Evolutionary conservation across 2,329 filamentous ascomycete species (phyloP).

Genomic region (Mariannaea sp.): DNA sequence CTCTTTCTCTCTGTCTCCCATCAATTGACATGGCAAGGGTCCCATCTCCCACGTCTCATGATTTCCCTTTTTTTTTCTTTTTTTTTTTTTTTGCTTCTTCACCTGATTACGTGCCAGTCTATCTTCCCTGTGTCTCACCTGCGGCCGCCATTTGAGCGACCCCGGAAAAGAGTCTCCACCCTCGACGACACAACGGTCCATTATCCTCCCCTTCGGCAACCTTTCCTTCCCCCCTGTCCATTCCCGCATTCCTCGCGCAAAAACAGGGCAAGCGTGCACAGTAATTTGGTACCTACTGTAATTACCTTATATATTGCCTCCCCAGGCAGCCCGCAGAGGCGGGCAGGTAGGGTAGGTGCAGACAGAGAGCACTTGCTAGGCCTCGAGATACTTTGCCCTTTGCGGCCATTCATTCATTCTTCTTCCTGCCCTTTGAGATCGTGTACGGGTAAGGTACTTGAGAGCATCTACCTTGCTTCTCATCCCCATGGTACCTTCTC

Average conservation of each 20-base stretch:
- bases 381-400: not conserved
- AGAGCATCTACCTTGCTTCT: too few species aligned
- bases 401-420: constrained; percentile 3
- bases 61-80: not conserved
- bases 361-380: not conserved
- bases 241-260: not conserved
- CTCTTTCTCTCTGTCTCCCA: not conserved
- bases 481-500: too few species aligned
- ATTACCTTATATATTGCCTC: not conserved
- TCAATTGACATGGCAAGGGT: not conserved
- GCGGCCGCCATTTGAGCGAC: constrained; percentile 8
- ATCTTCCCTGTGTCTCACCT: constrained; percentile 21
- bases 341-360: too few species aligned
- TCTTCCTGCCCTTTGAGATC: too few species aligned
- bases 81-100: not conserved
- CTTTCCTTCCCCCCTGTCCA: constrained; percentile 2
- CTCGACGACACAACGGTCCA: constrained; percentile 7
- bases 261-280: not conserved
- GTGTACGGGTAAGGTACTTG: too few species aligned
- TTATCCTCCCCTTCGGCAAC: constrained; percentile 3
- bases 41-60: not conserved
- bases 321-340: too few species aligned
- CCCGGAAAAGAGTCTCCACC: constrained; percentile 13
- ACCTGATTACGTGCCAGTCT: too few species aligned
- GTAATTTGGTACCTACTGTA: not conserved